Percentiles rank a stretch among this genome's conserved stretches.
phyloP scores from a whole-genome alignment of 129 eudicot species.

The Chrysanthemum seticuspe region DNA sequence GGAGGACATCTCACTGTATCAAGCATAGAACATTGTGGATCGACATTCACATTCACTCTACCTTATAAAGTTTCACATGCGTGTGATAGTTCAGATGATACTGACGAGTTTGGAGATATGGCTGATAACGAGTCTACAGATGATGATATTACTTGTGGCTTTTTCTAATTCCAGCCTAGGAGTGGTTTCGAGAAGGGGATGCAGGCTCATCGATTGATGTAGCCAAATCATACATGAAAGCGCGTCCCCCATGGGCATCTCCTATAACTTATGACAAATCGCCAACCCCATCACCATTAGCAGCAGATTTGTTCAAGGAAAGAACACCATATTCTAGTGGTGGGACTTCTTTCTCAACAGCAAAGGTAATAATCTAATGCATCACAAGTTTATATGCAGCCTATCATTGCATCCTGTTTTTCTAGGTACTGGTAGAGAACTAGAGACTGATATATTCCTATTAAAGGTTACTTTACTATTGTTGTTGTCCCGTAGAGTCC shows the following conservation, averaged over 20 bases:
- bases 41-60: too few species aligned
- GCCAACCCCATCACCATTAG: conserved; percentile 48
- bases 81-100: too few species aligned
- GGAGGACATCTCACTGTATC: too few species aligned
- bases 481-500: neutral
- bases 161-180: too few species aligned
- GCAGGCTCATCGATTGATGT: conserved; percentile 76
- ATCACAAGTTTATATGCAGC: neutral
- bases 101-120: too few species aligned
- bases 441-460: neutral
- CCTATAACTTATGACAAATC: conserved; percentile 47
- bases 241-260: conserved; percentile 89
- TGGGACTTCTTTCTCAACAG: conserved; percentile 43
- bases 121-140: too few species aligned
- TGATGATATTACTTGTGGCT: too few species aligned
- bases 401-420: conserved; percentile 2
- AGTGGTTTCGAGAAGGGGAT: too few species aligned
- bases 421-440: too few species aligned
- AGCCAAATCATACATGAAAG: conserved; percentile 87
- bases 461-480: neutral
- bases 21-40: too few species aligned
- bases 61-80: too few species aligned
- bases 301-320: conserved; percentile 47
- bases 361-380: conserved; percentile 43
- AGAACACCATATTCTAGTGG: conserved; percentile 36